Evolutionary conservation across 768 basidiomycete species (phyloP).

Genomic region (Calocybe indica): DNA sequence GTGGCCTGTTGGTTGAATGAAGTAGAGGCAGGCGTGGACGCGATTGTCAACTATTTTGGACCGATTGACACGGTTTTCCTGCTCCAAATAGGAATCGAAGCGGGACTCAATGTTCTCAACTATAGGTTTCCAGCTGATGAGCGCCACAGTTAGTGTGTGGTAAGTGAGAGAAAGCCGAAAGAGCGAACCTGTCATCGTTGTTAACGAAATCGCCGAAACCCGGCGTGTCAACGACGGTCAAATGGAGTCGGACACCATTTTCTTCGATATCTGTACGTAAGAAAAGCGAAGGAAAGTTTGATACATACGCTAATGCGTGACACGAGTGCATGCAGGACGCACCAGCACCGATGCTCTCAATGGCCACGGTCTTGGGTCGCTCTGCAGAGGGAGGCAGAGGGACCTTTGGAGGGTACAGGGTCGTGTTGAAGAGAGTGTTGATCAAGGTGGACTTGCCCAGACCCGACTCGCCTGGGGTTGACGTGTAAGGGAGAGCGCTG

Average conservation of each 20-base stretch:
- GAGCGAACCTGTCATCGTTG: conserved; percentile 86
- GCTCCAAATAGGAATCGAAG: conserved; percentile 95
- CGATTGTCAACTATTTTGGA: conserved; percentile 93
- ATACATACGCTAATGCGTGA: conserved; percentile 16
- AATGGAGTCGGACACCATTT: conserved; percentile 90
- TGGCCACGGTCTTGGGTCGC: conserved; percentile 88
- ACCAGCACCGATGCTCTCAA: conserved; percentile 99
- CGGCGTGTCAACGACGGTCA: conserved; percentile 99
- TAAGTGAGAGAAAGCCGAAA: conserved; percentile 12
- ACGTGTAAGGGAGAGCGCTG: conserved; percentile 10
- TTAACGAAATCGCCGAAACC: conserved; percentile 99
- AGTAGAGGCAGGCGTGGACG: conserved; percentile 98
- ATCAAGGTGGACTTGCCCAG: conserved; percentile 98
- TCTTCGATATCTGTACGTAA: conserved; percentile 88
- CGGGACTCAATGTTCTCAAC: conserved; percentile 97
- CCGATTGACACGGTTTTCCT: conserved; percentile 97
- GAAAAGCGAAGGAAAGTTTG: conserved; percentile 6
- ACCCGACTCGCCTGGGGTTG: conserved; percentile 81
- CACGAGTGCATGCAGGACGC: conserved; percentile 23
- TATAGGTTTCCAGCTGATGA: conserved; percentile 90
- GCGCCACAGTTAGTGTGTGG: not conserved
- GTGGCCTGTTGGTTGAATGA: conserved; percentile 98
- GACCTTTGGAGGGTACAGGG: conserved; percentile 87
- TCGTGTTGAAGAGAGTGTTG: conserved; percentile 98
- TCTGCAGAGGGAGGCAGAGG: conserved; percentile 82